Evolutionary conservation across 192 early-diverging fungal genomes (phyloP), one percentile per base, ranked within the genome.

Genomic region (Podila epicladia): DNA sequence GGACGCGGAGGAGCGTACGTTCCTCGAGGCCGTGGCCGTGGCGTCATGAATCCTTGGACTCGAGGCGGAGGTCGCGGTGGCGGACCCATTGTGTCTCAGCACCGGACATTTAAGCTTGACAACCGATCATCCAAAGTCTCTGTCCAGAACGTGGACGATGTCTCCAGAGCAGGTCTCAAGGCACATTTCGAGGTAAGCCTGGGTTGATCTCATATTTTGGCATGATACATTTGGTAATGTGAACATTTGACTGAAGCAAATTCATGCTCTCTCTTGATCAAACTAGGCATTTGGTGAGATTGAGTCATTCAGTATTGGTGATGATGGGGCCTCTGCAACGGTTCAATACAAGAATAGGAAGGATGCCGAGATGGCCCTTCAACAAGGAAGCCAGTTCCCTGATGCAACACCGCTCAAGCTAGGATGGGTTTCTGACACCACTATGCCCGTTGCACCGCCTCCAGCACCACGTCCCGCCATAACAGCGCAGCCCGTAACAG

Each of bases 81-180:
- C n/a, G 80, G 73, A 35, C 80, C 79, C 24, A 79, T 72, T 55
- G 75, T 76, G 41, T 85, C 89, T 19, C 87, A 84, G n/a, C 83
- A 84, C 12, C 74, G 76, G 0, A 80, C 71, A 5, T 80, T 80
- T 48, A 59, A 71, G 26, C 67, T 95, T 28, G 94, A 95, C 82
- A 91, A 94, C 66, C 88, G 94, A 12, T 76, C 94, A 1, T 91
- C 91, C 31, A 94, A 91, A 72, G 58, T 95, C 22, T 71, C 87
- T 59, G 70, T 95, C 22, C 86, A 92, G 53, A 84, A 88, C n/a
- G 69, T 91, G 6, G 84, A 82, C 13, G 62, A 76, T 35, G 67
- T 72, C 0, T 77, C 87, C 31, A 85, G 84, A 35, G 70, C 72
- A 3, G 72, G 76, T 12, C 61, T 95, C n/a, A 83, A 85, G 60